Percentiles rank a stretch among this genome's conserved stretches.
phyloP scores from a whole-genome alignment of 192 early-diverging fungal species.

The Coemansia guatemalensis region DNA sequence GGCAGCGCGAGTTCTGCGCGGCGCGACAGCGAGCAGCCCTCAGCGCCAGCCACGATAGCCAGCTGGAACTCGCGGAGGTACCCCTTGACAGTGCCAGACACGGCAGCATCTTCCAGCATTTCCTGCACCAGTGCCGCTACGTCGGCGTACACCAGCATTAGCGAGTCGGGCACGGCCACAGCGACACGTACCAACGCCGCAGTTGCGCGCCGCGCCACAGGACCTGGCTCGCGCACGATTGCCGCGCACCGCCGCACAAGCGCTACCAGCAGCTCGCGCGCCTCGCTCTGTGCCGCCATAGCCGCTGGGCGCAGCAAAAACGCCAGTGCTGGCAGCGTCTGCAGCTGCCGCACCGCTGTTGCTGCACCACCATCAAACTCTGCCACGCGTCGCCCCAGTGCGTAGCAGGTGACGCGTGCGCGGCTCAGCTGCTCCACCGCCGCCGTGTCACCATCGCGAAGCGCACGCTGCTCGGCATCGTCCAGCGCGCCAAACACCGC shows the following conservation, averaged over 20 bases:
- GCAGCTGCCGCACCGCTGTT: constrained; percentile 21
- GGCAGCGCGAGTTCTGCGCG: constrained; percentile 39
- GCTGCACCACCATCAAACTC: neutral
- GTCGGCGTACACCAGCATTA: constrained; percentile 42
- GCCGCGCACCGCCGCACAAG: constrained; percentile 32
- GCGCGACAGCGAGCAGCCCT: constrained; percentile 17
- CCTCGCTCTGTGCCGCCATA: constrained; percentile 5
- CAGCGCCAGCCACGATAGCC: constrained; percentile 35
- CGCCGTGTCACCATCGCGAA: constrained; percentile 22
- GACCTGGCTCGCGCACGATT: constrained; percentile 12
- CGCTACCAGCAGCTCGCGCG: constrained; percentile 30
- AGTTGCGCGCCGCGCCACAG: constrained; percentile 32
- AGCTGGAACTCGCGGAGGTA: constrained; percentile 46
- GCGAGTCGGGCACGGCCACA: constrained; percentile 35
- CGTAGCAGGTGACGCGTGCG: constrained; percentile 31
- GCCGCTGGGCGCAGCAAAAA: constrained; percentile 42
- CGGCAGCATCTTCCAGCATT: constrained; percentile 17
- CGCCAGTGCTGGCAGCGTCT: constrained; percentile 45
- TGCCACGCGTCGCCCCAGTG: constrained; percentile 25
- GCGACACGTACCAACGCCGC: constrained; percentile 43
- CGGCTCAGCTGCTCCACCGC: neutral
- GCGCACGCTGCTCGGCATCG: constrained; percentile 44
- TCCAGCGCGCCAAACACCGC: constrained; percentile 36
- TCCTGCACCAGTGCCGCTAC: constrained; percentile 34
- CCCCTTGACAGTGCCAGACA: constrained; percentile 27